Evolutionary conservation across 495 filamentous ascomycete species (phyloP).

Genomic region (Penicilliopsis zonata): DNA sequence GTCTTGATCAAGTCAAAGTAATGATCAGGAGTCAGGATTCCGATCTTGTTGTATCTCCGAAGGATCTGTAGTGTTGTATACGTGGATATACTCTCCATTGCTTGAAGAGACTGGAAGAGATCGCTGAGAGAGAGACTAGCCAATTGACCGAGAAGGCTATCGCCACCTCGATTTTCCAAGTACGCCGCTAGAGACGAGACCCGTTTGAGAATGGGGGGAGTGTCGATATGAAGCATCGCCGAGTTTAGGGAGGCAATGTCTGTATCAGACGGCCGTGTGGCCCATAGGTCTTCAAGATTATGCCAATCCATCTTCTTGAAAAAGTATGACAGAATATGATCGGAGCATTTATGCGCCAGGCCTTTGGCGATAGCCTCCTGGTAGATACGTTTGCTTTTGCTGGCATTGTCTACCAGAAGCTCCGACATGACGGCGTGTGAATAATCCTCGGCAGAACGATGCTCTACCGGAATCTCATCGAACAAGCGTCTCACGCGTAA

Average conservation of each 20-base stretch:
- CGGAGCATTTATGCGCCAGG: constrained; percentile 9
- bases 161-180: constrained; percentile 2
- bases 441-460: constrained; percentile 26
- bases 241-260: constrained; percentile 6
- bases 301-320: constrained; percentile 26
- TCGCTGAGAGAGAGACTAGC: constrained; percentile 11
- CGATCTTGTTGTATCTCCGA: constrained; percentile 9
- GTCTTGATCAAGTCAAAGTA: constrained; percentile 18
- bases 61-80: constrained; percentile 19
- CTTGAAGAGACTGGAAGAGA: constrained; percentile 8
- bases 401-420: constrained; percentile 5
- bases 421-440: constrained; percentile 18
- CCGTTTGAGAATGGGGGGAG: constrained; percentile 4
- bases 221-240: constrained; percentile 3
- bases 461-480: constrained; percentile 15
- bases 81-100: constrained; percentile 12
- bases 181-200: constrained; percentile 10
- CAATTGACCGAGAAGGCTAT: constrained; percentile 5
- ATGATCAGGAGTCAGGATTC: constrained; percentile 10
- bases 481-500: constrained; percentile 31
- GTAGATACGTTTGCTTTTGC: constrained; percentile 17
- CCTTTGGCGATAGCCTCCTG: constrained; percentile 14
- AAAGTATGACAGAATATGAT: constrained; percentile 18
- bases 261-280: constrained; percentile 3
- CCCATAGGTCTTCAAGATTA: constrained; percentile 9